These are phyloP conservation scores for Saksenaea vasiformis DNA, from an alignment of 371 early-diverging fungal species.

Conservation along the genomic window DNA sequence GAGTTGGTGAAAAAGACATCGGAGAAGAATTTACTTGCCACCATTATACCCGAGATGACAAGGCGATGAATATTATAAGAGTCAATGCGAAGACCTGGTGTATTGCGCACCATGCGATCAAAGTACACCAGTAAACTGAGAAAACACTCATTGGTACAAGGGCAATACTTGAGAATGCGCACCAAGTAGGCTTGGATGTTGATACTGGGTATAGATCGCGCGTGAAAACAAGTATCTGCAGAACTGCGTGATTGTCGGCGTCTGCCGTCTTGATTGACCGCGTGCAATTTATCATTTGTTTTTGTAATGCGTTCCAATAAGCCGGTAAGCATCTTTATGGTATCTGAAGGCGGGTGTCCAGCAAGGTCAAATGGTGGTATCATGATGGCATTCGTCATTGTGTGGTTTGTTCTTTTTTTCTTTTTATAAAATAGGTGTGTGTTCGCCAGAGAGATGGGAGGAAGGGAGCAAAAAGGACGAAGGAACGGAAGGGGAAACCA, in stretches of 20 bases:
- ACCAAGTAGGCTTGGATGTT: slow-evolving; percentile 64
- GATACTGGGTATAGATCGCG: slow-evolving; percentile 70
- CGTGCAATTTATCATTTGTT: slow-evolving; percentile 40
- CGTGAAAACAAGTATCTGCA: slow-evolving; percentile 55
- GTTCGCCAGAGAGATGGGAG: slow-evolving; percentile 1
- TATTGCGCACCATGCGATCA: slow-evolving; percentile 59
- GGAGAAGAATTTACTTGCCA: slow-evolving; percentile 76
- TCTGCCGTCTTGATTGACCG: not conserved
- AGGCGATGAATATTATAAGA: slow-evolving; percentile 87
- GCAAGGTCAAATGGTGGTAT: slow-evolving; percentile 41
- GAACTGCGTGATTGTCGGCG: slow-evolving; percentile 2
- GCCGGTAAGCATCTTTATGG: slow-evolving; percentile 42
- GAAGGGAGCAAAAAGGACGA: not conserved
- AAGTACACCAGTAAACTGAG: slow-evolving; percentile 76
- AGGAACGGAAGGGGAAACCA: slow-evolving; percentile 4
- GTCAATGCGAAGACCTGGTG: slow-evolving; percentile 61
- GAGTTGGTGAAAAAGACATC: slow-evolving; percentile 87
- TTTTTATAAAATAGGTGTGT: too few species aligned
- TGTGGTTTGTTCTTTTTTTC: not conserved
- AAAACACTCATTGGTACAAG: slow-evolving; percentile 80
- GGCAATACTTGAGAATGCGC: slow-evolving; percentile 85
- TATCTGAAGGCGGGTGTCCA: slow-evolving; percentile 40
- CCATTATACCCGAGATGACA: slow-evolving; percentile 75
- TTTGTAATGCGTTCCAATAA: slow-evolving; percentile 45
- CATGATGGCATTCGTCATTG: slow-evolving; percentile 14